Conservation (phyloP, 257 asterid species). For the Solanum appendiculatum region DNA sequence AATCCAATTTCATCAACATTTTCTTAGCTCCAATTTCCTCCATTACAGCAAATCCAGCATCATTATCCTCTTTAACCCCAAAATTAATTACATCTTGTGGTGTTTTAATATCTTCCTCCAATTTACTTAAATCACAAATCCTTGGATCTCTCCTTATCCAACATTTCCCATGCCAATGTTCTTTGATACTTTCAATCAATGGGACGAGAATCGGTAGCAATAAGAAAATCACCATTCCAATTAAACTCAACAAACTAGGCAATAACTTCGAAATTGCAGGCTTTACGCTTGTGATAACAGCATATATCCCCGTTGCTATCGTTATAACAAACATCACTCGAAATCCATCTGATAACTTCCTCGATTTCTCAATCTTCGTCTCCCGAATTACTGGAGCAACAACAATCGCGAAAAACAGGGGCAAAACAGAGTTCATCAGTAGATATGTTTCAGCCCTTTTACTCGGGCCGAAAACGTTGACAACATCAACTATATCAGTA, state of each 20-base stretch:
- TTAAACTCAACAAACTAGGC: slow-evolving; percentile 1
- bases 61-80: slow-evolving; percentile 1
- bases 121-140: neutral
- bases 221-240: slow-evolving; percentile 27
- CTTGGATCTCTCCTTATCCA: slow-evolving; percentile 23
- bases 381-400: slow-evolving; percentile 34
- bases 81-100: neutral
- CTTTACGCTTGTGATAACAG: slow-evolving; percentile 41
- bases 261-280: slow-evolving; percentile 1
- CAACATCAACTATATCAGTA: slow-evolving; percentile 36
- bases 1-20: slow-evolving; percentile 48
- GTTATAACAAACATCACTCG: slow-evolving; percentile 45
- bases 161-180: slow-evolving; percentile 34
- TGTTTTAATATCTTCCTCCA: neutral
- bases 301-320: slow-evolving; percentile 34
- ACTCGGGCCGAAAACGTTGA: neutral
- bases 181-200: slow-evolving; percentile 28
- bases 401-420: slow-evolving; percentile 21
- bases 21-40: slow-evolving; percentile 37
- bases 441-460: slow-evolving; percentile 43
- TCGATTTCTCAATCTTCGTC: slow-evolving; percentile 19
- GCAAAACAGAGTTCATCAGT: slow-evolving; percentile 39
- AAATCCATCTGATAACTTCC: slow-evolving; percentile 48
- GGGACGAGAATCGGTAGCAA: slow-evolving; percentile 38
- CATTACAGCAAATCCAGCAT: neutral